Conservation (phyloP, 2,329 filamentous ascomycete genomes). For the Seiridium cupressi region DNA sequence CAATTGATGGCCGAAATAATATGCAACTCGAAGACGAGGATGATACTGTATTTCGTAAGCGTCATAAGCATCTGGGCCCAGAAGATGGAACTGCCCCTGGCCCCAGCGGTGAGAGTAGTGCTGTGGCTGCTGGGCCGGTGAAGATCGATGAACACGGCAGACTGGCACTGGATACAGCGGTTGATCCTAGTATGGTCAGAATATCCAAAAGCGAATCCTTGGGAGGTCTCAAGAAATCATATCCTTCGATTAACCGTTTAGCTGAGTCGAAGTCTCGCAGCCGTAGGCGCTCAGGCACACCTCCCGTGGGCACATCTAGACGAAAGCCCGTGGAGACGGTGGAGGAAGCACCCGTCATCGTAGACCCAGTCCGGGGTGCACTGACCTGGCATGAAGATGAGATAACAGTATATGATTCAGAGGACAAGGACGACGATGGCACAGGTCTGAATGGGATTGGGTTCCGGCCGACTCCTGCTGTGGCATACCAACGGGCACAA, state of each 20-base stretch:
- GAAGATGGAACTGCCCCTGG: constrained; percentile 8
- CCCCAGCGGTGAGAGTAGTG: constrained; percentile 11
- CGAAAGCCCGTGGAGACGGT: constrained; percentile 18
- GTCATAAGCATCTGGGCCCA: constrained; percentile 32
- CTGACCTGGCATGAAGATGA: constrained; percentile 68
- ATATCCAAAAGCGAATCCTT: constrained; percentile 11
- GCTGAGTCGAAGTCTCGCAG: constrained; percentile 36
- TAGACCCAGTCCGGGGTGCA: constrained; percentile 55
- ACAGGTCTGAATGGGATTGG: constrained; percentile 67
- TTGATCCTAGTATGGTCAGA: constrained; percentile 20
- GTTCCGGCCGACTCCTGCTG: constrained; percentile 61
- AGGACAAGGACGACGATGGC: constrained; percentile 66
- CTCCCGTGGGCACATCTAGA: constrained; percentile 18
- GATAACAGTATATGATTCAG: constrained; percentile 64
- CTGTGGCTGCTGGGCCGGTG: constrained; percentile 11
- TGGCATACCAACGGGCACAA: constrained; percentile 55
- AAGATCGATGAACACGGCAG: constrained; percentile 14
- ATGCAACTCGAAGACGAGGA: constrained; percentile 30
- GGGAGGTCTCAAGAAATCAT: constrained; percentile 29
- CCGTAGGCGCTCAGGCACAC: constrained; percentile 24
- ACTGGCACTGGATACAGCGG: constrained; percentile 15
- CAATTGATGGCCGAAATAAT: constrained; percentile 8
- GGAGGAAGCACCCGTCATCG: constrained; percentile 34
- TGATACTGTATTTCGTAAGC: constrained; percentile 32
- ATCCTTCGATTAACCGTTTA: constrained; percentile 36